Conservation (phyloP, 352 stramenopile genomes). For the Aphanomyces astaci region DNA sequence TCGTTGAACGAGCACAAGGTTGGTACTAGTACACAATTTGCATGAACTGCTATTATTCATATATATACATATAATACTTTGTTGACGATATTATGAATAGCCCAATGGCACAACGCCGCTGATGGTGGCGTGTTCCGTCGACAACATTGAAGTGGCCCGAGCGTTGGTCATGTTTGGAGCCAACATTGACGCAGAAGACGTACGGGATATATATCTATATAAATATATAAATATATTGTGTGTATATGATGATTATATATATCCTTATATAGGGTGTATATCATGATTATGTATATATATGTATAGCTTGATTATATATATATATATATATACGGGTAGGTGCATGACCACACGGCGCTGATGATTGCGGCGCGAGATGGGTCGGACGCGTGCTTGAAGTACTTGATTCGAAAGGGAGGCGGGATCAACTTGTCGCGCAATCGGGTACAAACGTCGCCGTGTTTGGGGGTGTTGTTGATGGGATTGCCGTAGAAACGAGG, state of each 20-base stretch:
- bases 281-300: too few species aligned
- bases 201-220: too few species aligned
- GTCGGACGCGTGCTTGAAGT: conserved; percentile 49
- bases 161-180: conserved; percentile 80
- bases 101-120: conserved; percentile 68
- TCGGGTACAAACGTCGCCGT: conserved; percentile 35
- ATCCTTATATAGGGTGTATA: too few species aligned
- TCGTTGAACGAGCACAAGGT: conserved; percentile 82
- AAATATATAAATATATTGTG: too few species aligned
- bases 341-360: conserved; percentile 71
- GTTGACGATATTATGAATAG: conserved; percentile 31
- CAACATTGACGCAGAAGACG: conserved; percentile 77
- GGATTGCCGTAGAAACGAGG: conserved; percentile 46
- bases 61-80: too few species aligned
- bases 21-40: not conserved
- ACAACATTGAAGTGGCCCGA: conserved; percentile 75
- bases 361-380: conserved; percentile 74
- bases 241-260: too few species aligned
- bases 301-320: too few species aligned
- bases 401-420: conserved; percentile 72
- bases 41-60: not conserved
- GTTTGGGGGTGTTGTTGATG: not conserved
- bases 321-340: conserved; percentile 28
- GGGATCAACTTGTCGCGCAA: conserved; percentile 78
- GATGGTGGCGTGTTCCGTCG: conserved; percentile 79